Base-by-base conservation (phyloP, 1,284 basidiomycete genomes). In the Phylloboletellus chloephorus region DNA sequence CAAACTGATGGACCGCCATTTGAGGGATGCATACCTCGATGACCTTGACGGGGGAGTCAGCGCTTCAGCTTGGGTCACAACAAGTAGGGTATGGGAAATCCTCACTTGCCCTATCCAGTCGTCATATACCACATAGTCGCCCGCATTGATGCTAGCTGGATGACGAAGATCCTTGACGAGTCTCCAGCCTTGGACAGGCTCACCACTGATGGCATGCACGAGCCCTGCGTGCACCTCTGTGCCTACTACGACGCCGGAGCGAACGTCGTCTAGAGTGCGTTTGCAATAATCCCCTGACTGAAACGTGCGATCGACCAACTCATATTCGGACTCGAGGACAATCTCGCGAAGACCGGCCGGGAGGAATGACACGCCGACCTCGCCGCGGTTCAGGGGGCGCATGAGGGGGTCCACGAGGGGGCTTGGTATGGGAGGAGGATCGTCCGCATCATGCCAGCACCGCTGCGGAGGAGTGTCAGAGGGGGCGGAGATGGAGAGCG, bases 101-200 rank as follows among this genome's bases (percentile, higher is more conserved):
- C 75, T 57, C 57, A 85, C 84, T 75, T 92, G 86, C 38, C 92
- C 92, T 53, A 96, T 70, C 93, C 93, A 97, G 58, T 92, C 79
- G 47, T 86, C 76, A 56, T 78, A 79, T 5, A 82, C 69, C 39
- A 94, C 87, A 66, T 83, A 88, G 61, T 94, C 89, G 5, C 88
- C 86, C 29, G 85, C 73, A 48, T 87, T 81, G 20, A 82, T 73
- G 19, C 81, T 75, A 19, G 67, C 63, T 17, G 73, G 70, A 25
- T 70, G 71, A 49, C 76, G 70, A n/a, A 93, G 59, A 40, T 86
- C 76, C 20, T 72, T 66, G 38, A 73, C 60, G 6, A 73, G 72
- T 50, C 78, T 76, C 82, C 83, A 89, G 5, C 73, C 78, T 2
- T 74, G 68, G 20, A 91, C 54, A 17, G 67, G 57, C 48, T 78